Evolutionary conservation across 1,284 basidiomycete species (phyloP), one percentile per base, ranked within the genome.

Genomic region (Neonothopanus nambi): DNA sequence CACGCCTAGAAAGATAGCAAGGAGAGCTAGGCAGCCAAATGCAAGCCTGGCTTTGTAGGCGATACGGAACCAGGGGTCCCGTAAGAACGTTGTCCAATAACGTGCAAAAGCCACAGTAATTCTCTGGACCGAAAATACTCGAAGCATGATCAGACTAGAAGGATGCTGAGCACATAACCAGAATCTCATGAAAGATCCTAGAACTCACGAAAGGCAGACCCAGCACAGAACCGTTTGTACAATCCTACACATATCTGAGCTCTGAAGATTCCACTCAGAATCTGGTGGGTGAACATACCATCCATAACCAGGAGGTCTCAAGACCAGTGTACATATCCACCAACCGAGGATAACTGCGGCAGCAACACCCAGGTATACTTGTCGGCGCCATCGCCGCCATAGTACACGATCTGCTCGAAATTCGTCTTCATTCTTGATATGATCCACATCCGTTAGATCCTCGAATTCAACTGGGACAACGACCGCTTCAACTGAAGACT

Each of bases 1-100:
- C 18, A 88, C 89, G 48, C 88, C 90, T 56, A 93, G 85, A 48
- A 92, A 73, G 55, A 92, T 83, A 18, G 65, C 88, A 42, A 93
- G 65, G 35, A 93, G 80, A 54, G 79, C 81, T 20, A 89, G 64
- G 87, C 87, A 91, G 52, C 91, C 91, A 43, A 89, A 65, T 9
- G 74, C 64, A 26, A 90, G 71, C 23, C 90, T 77, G 52, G 76
- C 63, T 20, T 63, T 58, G 54, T 79, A 79, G 2, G 87, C 78
- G 15, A 92, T 70, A 57, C 68, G 73, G 67, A 84, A 85, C 78
- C 83, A 93, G 8, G 89, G 90, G 33, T 72, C 71, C 59, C 83
- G 75, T 30, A 92, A 28, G 4, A 6, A n/a, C n/a, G n/a, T 30
- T 20, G 28, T 12, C 38, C 37, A 41, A 18, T 41, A 12, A 8